These are phyloP conservation scores for Cucurbita argyrosperma DNA, from an alignment of 306 rosid species.

Conservation along the genomic window DNA sequence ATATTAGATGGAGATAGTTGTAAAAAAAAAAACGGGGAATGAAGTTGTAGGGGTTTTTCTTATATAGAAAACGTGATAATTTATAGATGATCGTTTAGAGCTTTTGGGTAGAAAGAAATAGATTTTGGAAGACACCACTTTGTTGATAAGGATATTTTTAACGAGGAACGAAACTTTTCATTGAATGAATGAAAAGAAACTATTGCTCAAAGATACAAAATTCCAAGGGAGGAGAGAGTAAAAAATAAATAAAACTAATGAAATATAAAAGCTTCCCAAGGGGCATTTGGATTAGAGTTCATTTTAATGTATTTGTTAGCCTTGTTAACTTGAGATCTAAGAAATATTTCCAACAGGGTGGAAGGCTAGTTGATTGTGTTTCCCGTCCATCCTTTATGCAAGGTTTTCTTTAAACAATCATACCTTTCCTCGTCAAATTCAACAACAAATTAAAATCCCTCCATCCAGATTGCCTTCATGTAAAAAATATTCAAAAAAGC, in stretches of 20 bases:
- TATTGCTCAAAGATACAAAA: too few species aligned
- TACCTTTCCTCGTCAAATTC: neutral
- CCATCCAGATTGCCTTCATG: neutral
- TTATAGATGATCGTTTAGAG: neutral
- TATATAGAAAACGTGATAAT: too few species aligned
- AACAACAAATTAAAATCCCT: neutral
- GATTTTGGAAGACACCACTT: neutral
- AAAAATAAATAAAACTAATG: neutral
- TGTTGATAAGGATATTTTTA: neutral
- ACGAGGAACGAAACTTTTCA: neutral
- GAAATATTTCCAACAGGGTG: neutral
- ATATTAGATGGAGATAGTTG: neutral
- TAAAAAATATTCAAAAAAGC: neutral
- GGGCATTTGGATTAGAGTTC: neutral
- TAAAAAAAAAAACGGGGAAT: neutral
- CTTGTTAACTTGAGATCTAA: neutral
- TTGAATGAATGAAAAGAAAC: neutral
- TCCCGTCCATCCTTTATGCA: neutral
- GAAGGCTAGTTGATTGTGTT: neutral
- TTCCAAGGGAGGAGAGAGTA: neutral
- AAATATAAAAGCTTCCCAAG: neutral
- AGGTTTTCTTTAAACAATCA: neutral
- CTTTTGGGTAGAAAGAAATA: neutral
- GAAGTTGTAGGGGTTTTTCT: too few species aligned
- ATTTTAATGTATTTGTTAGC: neutral